Conservation (phyloP, 768 basidiomycete species). For the Kondoa malvinella region DNA sequence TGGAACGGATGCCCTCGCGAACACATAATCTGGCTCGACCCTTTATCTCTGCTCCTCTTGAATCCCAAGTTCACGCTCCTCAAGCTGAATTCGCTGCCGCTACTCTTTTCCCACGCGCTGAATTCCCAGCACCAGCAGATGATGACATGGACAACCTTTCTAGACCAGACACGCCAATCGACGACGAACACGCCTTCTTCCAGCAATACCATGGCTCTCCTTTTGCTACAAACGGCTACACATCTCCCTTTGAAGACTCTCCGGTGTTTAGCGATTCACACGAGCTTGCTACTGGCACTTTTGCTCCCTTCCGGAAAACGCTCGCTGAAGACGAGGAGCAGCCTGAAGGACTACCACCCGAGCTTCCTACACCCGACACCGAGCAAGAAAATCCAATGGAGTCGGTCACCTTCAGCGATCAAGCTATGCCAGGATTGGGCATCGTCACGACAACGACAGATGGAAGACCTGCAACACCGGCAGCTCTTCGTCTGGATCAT, state of each 20-base stretch:
- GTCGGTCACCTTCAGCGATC: background rate
- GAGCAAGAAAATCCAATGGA: background rate
- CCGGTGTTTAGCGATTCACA: background rate
- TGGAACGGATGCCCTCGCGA: slow-evolving; percentile 38
- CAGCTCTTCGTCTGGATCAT: background rate
- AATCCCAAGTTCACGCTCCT: slow-evolving; percentile 36
- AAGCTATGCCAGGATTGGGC: background rate
- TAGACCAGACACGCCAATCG: slow-evolving; percentile 13
- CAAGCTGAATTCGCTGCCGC: slow-evolving; percentile 79
- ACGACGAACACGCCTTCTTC: slow-evolving; percentile 8
- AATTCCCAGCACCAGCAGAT: background rate
- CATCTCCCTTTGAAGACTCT: background rate
- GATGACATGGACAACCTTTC: slow-evolving; percentile 2
- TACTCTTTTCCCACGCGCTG: slow-evolving; percentile 58
- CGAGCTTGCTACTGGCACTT: background rate
- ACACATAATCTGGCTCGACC: slow-evolving; percentile 17
- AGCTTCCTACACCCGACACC: background rate
- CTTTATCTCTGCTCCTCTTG: slow-evolving; percentile 38
- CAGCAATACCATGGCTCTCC: background rate
- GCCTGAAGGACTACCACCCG: background rate
- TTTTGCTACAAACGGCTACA: background rate
- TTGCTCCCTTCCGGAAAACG: slow-evolving; percentile 3
- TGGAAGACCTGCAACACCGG: background rate
- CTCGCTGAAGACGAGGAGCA: background rate
- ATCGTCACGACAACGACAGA: background rate